Percentiles rank a stretch among this genome's conserved stretches.
Conservation (phyloP, 23 red algal species). For the Pyropia haitanensis region DNA sequence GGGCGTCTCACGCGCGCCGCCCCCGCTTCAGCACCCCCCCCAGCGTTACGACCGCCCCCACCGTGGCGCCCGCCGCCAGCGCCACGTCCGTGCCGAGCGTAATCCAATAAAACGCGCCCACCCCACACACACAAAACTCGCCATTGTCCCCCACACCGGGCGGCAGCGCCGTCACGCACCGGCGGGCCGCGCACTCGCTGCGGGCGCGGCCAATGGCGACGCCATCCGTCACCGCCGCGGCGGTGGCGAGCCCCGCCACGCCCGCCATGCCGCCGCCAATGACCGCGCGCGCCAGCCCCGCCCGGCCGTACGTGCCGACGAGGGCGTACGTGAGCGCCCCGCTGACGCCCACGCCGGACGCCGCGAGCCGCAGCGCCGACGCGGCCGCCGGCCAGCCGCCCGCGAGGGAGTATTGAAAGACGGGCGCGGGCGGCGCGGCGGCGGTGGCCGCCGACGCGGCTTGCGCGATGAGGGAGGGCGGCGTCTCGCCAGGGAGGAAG, state of each 20-base stretch:
- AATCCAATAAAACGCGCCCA: constrained; percentile 39
- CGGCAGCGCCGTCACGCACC: constrained; percentile 32
- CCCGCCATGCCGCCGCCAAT: constrained; percentile 11
- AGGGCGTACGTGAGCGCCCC: constrained; percentile 44
- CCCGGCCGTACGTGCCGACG: constrained; percentile 19
- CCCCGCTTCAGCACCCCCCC: too few relatives aligned
- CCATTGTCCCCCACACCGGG: constrained; percentile 20
- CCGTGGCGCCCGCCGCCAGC: constrained; percentile 12
- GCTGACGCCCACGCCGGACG: constrained; percentile 27
- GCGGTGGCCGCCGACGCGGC: constrained; percentile 3
- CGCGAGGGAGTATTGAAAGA: constrained; percentile 45
- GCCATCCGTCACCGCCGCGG: constrained; percentile 19
- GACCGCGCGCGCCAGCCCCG: constrained; percentile 9
- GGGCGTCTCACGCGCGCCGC: too few relatives aligned
- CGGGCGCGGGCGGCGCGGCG: neutral
- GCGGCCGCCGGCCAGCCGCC: constrained; percentile 50
- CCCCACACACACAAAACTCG: constrained; percentile 32
- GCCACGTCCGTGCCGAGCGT: constrained; percentile 37
- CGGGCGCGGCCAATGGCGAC: constrained; percentile 20
- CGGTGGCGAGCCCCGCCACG: constrained; percentile 8
- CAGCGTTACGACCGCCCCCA: too few relatives aligned
- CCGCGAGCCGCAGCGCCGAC: constrained; percentile 33
- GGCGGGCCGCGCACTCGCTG: constrained; percentile 16
- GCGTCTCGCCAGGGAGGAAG: constrained; percentile 9
- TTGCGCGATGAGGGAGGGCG: constrained; percentile 20